Percentiles rank a stretch among this genome's conserved stretches.
Conservation (phyloP, 2,329 filamentous ascomycete genomes). For the Talaromyces rugulosus region DNA sequence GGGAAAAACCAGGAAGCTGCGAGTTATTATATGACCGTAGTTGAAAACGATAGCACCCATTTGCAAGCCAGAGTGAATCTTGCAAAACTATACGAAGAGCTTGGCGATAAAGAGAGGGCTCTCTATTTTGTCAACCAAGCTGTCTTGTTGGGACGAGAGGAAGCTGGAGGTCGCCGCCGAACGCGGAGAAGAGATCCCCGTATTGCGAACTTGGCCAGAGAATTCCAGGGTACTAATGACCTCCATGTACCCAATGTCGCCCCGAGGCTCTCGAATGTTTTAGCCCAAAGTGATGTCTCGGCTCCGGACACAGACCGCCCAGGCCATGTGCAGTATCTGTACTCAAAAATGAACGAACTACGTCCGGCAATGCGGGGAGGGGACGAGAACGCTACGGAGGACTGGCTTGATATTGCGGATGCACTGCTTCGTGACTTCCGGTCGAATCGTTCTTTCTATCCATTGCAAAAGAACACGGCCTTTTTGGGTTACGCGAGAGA, state of each 20-base stretch:
- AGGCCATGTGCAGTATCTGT: slow-evolving; percentile 43
- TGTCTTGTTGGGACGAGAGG: slow-evolving; percentile 56
- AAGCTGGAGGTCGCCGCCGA: slow-evolving; percentile 26
- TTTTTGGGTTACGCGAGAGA: slow-evolving; percentile 48
- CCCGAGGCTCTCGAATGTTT: slow-evolving; percentile 13
- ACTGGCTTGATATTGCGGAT: slow-evolving; percentile 58
- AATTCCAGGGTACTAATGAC: slow-evolving; percentile 26
- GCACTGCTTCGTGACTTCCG: slow-evolving; percentile 58
- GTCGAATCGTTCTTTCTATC: slow-evolving; percentile 57
- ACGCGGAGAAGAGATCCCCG: slow-evolving; percentile 32
- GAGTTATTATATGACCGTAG: slow-evolving; percentile 69
- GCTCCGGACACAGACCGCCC: slow-evolving; percentile 34
- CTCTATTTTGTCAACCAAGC: slow-evolving; percentile 73
- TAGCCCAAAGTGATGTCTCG: slow-evolving; percentile 15
- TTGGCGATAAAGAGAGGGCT: slow-evolving; percentile 69
- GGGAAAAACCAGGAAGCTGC: slow-evolving; percentile 66
- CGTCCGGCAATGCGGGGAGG: slow-evolving; percentile 46
- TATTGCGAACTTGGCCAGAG: slow-evolving; percentile 37
- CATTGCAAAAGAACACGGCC: slow-evolving; percentile 47
- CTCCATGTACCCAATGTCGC: slow-evolving; percentile 17
- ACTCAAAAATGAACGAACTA: slow-evolving; percentile 45
- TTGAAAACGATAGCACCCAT: slow-evolving; percentile 66
- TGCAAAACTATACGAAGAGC: slow-evolving; percentile 77
- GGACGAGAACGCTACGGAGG: slow-evolving; percentile 46
- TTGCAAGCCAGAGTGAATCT: slow-evolving; percentile 75